phyloP scores from a whole-genome alignment of 805 yeast species.

The Kregervanrija delftensis region DNA sequence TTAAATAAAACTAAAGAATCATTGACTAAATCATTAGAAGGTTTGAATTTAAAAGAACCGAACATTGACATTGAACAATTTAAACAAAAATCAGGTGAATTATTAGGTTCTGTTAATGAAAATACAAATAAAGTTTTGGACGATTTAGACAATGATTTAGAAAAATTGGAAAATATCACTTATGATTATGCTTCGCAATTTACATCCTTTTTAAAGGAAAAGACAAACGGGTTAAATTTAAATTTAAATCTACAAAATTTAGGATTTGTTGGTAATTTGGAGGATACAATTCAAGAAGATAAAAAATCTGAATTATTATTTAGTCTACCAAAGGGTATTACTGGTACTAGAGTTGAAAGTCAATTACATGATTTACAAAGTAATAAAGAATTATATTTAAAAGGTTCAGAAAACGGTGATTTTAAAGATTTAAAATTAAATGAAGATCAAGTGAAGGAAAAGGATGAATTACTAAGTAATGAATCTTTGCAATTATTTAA shows the following conservation, averaged over 20 bases:
- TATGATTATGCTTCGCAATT: conserved; percentile 51
- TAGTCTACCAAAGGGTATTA: conserved; percentile 35
- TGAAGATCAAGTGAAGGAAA: conserved; percentile 41
- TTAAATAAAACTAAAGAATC: conserved; percentile 8
- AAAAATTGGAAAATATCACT: conserved; percentile 64
- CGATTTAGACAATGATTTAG: conserved; percentile 66
- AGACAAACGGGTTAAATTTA: conserved; percentile 10
- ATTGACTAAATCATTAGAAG: conserved; percentile 12
- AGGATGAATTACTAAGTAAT: conserved; percentile 30
- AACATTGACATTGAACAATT: conserved; percentile 20
- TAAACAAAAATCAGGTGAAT: conserved; percentile 19
- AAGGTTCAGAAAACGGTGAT: conserved; percentile 27
- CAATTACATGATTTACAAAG: conserved; percentile 51
- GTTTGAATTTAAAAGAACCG: conserved; percentile 3
- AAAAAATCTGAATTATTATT: conserved; percentile 36
- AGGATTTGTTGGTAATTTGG: conserved; percentile 9
- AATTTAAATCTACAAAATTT: not conserved
- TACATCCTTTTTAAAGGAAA: conserved; percentile 42
- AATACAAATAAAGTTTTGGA: conserved; percentile 62
- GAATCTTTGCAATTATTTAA: conserved; percentile 44
- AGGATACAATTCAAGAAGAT: conserved; percentile 10
- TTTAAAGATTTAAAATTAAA: conserved; percentile 36
- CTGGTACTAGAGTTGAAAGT: conserved; percentile 54
- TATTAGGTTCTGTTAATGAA: conserved; percentile 23
- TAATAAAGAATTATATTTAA: conserved; percentile 38